Conservation (phyloP, 1,284 basidiomycete species). For the Gymnopus androsaceus region DNA sequence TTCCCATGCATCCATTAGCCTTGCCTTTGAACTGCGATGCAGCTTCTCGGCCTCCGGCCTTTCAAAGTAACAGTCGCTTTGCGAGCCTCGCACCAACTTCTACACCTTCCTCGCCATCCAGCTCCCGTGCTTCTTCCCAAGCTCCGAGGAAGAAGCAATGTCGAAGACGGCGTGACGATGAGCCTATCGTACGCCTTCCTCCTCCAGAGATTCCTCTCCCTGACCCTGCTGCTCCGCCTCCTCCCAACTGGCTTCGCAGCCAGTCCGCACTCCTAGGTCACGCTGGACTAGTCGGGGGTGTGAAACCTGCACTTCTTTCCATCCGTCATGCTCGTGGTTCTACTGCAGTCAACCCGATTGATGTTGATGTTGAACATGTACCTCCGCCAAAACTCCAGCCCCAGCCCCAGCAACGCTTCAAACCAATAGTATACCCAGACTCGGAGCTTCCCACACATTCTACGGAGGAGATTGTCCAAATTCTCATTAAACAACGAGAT, state of each 20-base stretch:
- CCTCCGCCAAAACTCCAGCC: neutral
- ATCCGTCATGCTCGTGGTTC: conserved; percentile 47
- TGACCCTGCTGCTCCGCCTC: conserved; percentile 57
- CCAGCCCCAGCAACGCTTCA: neutral
- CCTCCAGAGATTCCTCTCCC: conserved; percentile 61
- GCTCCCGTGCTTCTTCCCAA: conserved; percentile 12
- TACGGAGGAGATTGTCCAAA: conserved; percentile 57
- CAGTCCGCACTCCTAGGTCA: conserved; percentile 69
- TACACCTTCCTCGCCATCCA: conserved; percentile 5
- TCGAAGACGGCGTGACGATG: conserved; percentile 30
- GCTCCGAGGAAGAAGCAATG: conserved; percentile 24
- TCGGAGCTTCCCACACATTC: conserved; percentile 46
- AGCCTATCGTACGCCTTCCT: conserved; percentile 31
- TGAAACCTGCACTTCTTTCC: conserved; percentile 58
- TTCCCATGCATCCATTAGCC: conserved; percentile 73
- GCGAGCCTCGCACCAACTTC: conserved; percentile 13
- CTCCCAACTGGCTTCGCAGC: conserved; percentile 71
- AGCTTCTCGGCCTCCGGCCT: conserved; percentile 43
- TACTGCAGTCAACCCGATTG: conserved; percentile 63
- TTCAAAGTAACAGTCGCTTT: neutral
- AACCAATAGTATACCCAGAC: conserved; percentile 21
- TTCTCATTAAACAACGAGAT: conserved; percentile 62
- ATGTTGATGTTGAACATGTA: conserved; percentile 54
- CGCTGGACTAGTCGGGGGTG: conserved; percentile 65
- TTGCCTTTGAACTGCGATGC: conserved; percentile 50